phyloP scores from a whole-genome alignment of 345 rosid species.

The Citrus glauca region DNA sequence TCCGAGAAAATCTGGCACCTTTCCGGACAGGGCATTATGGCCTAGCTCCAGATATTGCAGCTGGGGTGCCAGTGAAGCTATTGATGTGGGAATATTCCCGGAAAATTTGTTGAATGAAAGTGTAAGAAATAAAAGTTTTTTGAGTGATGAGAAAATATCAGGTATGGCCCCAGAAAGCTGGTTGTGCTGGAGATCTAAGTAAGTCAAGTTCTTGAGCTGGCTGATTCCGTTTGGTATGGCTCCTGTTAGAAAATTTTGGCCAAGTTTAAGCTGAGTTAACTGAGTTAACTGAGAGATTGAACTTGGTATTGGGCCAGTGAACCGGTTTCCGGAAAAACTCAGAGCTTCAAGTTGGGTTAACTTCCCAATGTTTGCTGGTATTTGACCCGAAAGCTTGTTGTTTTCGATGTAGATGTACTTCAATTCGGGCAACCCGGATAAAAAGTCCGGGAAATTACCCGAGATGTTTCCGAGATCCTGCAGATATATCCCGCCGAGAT shows the following conservation, averaged over 20 bases:
- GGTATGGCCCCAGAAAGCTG: constrained; percentile 56
- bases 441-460: constrained; percentile 56
- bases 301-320: constrained; percentile 59
- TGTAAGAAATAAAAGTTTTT: constrained; percentile 31
- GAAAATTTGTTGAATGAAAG: constrained; percentile 57
- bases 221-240: constrained; percentile 42
- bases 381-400: constrained; percentile 60
- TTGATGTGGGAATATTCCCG: constrained; percentile 52
- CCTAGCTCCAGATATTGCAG: constrained; percentile 52
- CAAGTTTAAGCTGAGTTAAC: constrained; percentile 47
- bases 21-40: constrained; percentile 50
- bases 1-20: constrained; percentile 56
- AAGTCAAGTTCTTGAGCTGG: constrained; percentile 35
- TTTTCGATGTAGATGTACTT: constrained; percentile 52
- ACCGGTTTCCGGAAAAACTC: constrained; percentile 51
- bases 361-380: constrained; percentile 44
- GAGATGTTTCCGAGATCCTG: constrained; percentile 44
- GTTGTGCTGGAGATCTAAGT: constrained; percentile 37
- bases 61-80: constrained; percentile 42
- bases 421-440: constrained; percentile 51
- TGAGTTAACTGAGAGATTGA: constrained; percentile 43
- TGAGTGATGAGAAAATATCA: constrained; percentile 43
- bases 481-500: constrained; percentile 52
- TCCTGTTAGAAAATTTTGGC: constrained; percentile 54
- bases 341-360: constrained; percentile 37